Base-by-base conservation (phyloP, 2,329 filamentous ascomycete species). In the Cladosporium colombiae region DNA sequence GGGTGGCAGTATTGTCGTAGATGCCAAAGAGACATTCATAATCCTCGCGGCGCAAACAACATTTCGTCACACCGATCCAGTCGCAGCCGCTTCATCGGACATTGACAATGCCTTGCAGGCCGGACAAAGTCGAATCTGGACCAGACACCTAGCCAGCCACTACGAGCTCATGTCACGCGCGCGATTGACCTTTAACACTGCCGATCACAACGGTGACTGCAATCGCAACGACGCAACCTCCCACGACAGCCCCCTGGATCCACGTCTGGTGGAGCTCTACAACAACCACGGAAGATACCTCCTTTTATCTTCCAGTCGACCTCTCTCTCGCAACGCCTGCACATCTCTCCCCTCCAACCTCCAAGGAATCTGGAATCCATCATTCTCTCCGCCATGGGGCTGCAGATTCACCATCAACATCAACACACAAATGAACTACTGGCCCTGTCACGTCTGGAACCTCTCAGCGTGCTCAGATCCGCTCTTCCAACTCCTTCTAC, bases 381-480 rank as follows among this genome's bases (percentile, higher is more conserved):
- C 75, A 5, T 81, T 80, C 64, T 69, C 75, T 11, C 79, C 79
- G 6, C 73, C 79, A 0, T 84, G 82, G 82, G 81, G 81, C 3
- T 78, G 76, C 27, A 83, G 82, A 67, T 83, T 79, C 65, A 84
- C 82, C 0, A 81, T 84, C 68, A 83, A 84, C 67, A 82, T 84
- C 71, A 85, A 84, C 50, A 73, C 79, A 0, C 78, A 85, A 70
- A 85, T 85, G 83, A 84, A 84, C 68, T 85, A 85, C 69, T 85
- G 82, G 82, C 77, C 67, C 4, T 71, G 70, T 1, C 66, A 72
- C 11, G 66, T 67, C 1, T 69, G 69, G 2, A 71, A 73, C 52
- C 67, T 75, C 0, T 65, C 74, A 0, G 79, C 81, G 53, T 79
- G 76, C 2, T 77, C 81, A 21, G 62, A 74, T 1, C 80, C 82